Base-by-base conservation (phyloP, 202 grass and related monocot genomes). In the Zizania palustris region DNA sequence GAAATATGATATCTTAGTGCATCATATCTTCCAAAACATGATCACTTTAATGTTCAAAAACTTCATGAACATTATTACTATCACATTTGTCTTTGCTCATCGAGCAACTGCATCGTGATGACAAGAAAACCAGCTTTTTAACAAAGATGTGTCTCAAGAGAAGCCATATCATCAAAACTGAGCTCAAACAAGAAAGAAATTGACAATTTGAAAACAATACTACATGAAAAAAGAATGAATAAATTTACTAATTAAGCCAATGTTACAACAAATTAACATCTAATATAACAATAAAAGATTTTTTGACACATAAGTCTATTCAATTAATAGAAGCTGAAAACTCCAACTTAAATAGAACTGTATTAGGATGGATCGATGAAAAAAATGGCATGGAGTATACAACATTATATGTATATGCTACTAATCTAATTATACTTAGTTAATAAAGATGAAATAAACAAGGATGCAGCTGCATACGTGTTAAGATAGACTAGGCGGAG, bases 401-500 rank as follows among this genome's bases (percentile, higher is more conserved):
- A 63, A 42, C 28, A 28, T 48, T 80, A 44, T 15, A 53, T 51
- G 59, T 48, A 61, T 11, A 28, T 59, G 22, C 14, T 35, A 61
- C 11, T 45, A 73, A 50, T 51, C 21, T 62, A 45, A 50, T 64
- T 78, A 28, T 65, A 19, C 42, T 79, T 79, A 63, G 34, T 57
- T 7, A 61, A 68, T 67, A 67, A 79, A 82, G 42, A 63, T 62
- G 62, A 74, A 59, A 46, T 14, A 63, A 67, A 61, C 14, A 65
- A 82, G 19, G 48, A 65, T 83, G 36, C 16, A 60, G 58, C 21
- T 65, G 9, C 83, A 56, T 97, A 97, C 90, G 33, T 97, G 88
- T 90, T 97, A 71, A 80, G 79, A 81, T 87, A 72, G 73, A 90
- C 73, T 48, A 97, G 87, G 36, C 90, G 90, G 79, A 97, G 88